Base-by-base conservation (phyloP, 306 rosid species). In the Comarum palustre region DNA sequence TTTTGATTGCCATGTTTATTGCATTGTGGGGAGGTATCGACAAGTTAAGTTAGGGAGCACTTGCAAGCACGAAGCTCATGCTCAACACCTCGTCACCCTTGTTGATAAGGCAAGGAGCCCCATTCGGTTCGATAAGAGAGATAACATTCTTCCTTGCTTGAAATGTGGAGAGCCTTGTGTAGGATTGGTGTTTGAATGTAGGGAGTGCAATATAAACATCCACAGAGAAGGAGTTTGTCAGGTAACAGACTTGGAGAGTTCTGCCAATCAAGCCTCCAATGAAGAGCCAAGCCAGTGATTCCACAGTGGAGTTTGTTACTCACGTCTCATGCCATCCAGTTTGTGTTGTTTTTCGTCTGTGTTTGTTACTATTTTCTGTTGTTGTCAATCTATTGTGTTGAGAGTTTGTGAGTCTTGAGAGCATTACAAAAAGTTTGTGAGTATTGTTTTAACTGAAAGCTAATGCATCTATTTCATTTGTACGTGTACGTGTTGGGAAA, bases 31-130 rank as follows among this genome's bases (percentile, higher is more conserved):
- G 42, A 66, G 39, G 55, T 41, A 42, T 66, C 55, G 1, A 3
- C 29, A 66, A 15, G 54, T 66, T 38, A 66, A 66, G 71, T 15
- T 66, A 43, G 39, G 32, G 12, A 66, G 54, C 22, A 66, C 34
- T 6, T 42, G 8, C 52, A 67, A 67, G 72, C 55, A 7, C 6
- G 48, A 42, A 20, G 51, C 11, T 41, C 52, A 66, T n/a, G 25
- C 12, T 11, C 20, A 15, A 41, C 70, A 66, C 70, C 52, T 4
- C 3, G 13, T 41, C 31, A 2, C 51, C 15, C 36, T 41, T 22
- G 70, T 66, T 64, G 69, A 64, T 4, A 64, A 64, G 68, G 19
- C 12, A 19, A 36, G 11, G 16, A 34, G 68, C 42, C 45, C 16
- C 47, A 63, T 63, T 63, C 46, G 15, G 11, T 3, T 3, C 39